A percentile compares a stretch with the other conserved stretches of the same genome.
These are phyloP conservation scores for Fusarium dlaminii DNA, from an alignment of 2,329 filamentous ascomycete genomes.

Conservation along the genomic window DNA sequence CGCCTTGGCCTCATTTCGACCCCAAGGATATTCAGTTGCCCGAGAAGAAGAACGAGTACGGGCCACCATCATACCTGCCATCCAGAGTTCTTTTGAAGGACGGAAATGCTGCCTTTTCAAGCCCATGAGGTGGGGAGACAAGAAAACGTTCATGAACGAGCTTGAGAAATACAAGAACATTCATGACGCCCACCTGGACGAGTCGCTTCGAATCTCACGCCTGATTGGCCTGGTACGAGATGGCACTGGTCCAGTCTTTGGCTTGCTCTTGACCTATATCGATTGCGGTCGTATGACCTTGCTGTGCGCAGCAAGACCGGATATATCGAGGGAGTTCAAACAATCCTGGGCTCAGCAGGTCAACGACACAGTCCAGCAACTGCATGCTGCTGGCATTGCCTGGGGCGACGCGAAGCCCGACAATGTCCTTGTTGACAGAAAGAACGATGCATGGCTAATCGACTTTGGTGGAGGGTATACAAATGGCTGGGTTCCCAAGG, in stretches of 20 bases:
- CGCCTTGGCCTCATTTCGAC: neutral
- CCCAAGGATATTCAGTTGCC: neutral
- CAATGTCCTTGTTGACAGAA: neutral
- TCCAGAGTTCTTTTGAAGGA: neutral
- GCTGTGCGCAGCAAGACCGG: neutral
- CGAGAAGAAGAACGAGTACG: rapidly evolving
- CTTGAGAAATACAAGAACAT: neutral
- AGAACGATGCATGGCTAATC: neutral
- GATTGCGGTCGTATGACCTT: neutral
- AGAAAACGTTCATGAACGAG: rapidly evolving
- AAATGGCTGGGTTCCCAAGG: neutral
- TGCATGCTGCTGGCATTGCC: rapidly evolving
- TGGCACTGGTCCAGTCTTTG: rapidly evolving
- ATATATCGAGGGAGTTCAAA: neutral
- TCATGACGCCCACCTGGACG: rapidly evolving
- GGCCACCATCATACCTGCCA: neutral
- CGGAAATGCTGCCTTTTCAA: neutral
- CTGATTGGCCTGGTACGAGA: neutral
- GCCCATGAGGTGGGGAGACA: neutral
- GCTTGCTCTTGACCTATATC: neutral
- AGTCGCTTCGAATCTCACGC: neutral
- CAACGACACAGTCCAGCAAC: rapidly evolving
- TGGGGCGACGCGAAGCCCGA: neutral
- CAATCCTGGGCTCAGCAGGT: neutral
- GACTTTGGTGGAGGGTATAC: conserved; percentile 10